Evolutionary conservation across 1,284 basidiomycete species (phyloP), one percentile per base, ranked within the genome.

Genomic region (Meira miltonrushii): DNA sequence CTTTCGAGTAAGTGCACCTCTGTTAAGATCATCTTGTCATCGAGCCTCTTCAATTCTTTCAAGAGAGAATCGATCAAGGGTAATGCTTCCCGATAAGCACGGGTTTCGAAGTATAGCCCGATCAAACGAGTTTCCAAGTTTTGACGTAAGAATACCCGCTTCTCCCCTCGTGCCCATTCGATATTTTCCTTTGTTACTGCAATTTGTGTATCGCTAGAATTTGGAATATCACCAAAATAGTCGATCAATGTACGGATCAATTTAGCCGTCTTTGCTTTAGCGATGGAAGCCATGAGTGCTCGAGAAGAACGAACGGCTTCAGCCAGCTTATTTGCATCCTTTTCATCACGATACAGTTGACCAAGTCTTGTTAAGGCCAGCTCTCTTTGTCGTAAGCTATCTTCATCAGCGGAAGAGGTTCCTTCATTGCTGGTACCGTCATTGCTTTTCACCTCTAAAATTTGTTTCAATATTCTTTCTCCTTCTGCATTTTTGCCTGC

Each of bases 261-360:
- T 81, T 96, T 96, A 2, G 94, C 93, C 0, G 94, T 96, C 81
- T 98, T 98, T 8, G 95, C 94, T 80, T 98, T 98, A 25, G 94
- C 93, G 1, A 92, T 92, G 13, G 88, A 88, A 0, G 89, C 88
- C 86, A 96, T 92, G 82, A 95, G 94, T 0, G 87, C 84, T 56
- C 92, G 83, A 0, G 91, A 94, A 37, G 88, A 84, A 0, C 86
- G 88, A 57, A 97, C 90, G 12, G 95, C 87, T 60, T 90, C 85
- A 1, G 92, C 90, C 1, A 98, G 83, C 23, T 88, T 89, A 62
- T 87, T 80, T 5, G 90, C 86, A 81, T 96, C 89, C 89, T 86
- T 86, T 72, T 88, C 84, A 79, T 94, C 90, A 41, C 90, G 83
- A 78, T 95, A 92, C 11, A 95, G 82, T 73, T 89, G 85, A 1